These are phyloP conservation scores for Eucalyptus decipiens DNA, from an alignment of 345 rosid genomes.

Conservation along the genomic window DNA sequence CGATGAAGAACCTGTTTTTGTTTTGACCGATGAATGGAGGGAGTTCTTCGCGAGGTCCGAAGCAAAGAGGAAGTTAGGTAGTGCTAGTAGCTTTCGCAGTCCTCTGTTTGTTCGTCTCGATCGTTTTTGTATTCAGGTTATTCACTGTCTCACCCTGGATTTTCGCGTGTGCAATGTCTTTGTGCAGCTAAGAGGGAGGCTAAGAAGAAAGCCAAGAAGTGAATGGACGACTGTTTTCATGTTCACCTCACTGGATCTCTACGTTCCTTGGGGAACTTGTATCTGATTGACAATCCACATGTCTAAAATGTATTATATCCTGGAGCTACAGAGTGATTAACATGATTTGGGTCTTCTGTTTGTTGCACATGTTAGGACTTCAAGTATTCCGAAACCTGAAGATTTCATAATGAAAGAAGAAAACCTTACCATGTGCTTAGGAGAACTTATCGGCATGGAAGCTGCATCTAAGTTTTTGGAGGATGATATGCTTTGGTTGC, in stretches of 20 bases:
- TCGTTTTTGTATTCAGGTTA: neutral
- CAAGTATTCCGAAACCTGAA: neutral
- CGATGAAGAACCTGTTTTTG: slow-evolving; percentile 37
- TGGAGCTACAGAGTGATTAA: neutral
- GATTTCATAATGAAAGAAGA: neutral
- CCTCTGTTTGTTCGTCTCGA: neutral
- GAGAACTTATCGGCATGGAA: neutral
- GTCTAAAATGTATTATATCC: neutral
- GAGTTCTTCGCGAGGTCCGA: slow-evolving; percentile 54
- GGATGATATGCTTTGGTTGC: neutral
- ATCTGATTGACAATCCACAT: neutral
- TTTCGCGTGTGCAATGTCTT: neutral
- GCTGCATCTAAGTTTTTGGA: neutral
- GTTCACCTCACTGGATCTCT: neutral
- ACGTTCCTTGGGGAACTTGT: neutral
- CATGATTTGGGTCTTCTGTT: neutral
- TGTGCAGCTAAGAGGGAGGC: neutral
- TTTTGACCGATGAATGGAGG: slow-evolving; percentile 53
- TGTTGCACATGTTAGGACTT: neutral
- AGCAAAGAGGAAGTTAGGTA: slow-evolving; percentile 41
- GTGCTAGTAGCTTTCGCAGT: too few species aligned
- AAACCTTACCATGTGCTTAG: neutral
- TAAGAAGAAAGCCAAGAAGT: neutral
- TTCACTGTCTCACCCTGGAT: neutral
- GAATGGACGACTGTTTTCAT: neutral